Evolutionary conservation across 2,329 filamentous ascomycete genomes (phyloP), one percentile per base, ranked within the genome.

Genomic region (Colletotrichum graminicola): DNA sequence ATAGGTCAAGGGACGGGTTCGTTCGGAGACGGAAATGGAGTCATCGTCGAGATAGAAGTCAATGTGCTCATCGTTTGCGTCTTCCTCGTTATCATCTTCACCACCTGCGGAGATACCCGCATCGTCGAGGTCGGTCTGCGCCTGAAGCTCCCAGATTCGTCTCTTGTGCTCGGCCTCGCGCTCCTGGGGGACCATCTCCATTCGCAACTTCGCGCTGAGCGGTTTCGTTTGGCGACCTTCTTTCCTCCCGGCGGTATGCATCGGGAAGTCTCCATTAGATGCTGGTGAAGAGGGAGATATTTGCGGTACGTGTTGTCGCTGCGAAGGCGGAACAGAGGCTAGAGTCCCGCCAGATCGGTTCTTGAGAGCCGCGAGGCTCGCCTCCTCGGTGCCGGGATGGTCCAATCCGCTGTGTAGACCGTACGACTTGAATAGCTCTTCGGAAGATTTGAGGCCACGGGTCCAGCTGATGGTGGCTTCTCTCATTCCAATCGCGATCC

Each of bases 41-140:
- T 57, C 52, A 34, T 59, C 66, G 34, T 61, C 43, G 16, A 67
- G 49, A n/a, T 61, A 66, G 1, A 66, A 41, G 7, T 56, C 10
- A 1, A 71, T 12, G 5, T 49, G 49, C 41, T 41, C 67, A 3
- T 71, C 67, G 3, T 26, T 41, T n/a, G 29, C 34, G 21, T 32
- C 54, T 16, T 39, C 34, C 11, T 26, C 23, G 10, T n/a, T 26
- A 11, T 51, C 1, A 12, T 26, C 47, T n/a, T 51, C 47, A 26
- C 10, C 11, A 26, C 10, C 34, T 10, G 34, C 3, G 14, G 34
- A 57, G n/a, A 41, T 36, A 12, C 34, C 12, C 6, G 12, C 8
- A 26, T 57, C 34, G 3, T 26, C 36, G 1, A 57, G n/a, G 12
- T 26, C n/a, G 6, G 23, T 12, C 54, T 26, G 54, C 8, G 54